Percentiles rank a stretch among this genome's conserved stretches.
These are phyloP conservation scores for Poteriospumella lacustris DNA, from an alignment of 108 stramenopile genomes.

Conservation along the genomic window DNA sequence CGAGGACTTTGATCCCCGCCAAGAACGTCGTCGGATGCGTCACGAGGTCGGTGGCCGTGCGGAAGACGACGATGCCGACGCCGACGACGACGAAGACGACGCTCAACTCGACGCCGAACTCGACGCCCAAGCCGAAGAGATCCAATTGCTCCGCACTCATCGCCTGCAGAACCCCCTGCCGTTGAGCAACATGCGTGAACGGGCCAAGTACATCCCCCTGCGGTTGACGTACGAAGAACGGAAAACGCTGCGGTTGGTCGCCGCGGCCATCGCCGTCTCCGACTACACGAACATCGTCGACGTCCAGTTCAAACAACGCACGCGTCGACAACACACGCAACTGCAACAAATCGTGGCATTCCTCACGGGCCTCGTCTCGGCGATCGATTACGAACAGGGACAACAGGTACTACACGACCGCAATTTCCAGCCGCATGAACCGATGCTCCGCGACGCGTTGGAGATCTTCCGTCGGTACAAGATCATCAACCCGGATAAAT, in stretches of 20 bases:
- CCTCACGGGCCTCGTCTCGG: constrained; percentile 60
- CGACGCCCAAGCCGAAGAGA: not conserved
- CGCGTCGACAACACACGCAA: constrained; percentile 40
- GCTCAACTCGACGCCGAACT: not conserved
- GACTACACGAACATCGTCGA: constrained; percentile 65
- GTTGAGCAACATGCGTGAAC: too few species aligned
- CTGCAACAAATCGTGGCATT: constrained; percentile 55
- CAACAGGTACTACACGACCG: constrained; percentile 45
- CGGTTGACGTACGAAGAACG: constrained; percentile 61
- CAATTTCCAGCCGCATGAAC: constrained; percentile 32
- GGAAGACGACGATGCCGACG: not conserved
- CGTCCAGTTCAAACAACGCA: constrained; percentile 30
- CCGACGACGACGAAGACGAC: not conserved
- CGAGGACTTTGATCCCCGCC: not conserved
- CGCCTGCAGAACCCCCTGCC: too few species aligned
- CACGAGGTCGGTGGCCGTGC: not conserved
- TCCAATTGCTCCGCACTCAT: too few species aligned
- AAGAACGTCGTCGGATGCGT: not conserved
- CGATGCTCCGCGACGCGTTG: constrained; percentile 51
- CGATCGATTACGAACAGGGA: constrained; percentile 59
- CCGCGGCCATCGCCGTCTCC: constrained; percentile 59
- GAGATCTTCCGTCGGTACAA: constrained; percentile 72
- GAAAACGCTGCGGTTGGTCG: constrained; percentile 62
- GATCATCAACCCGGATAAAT: constrained; percentile 79
- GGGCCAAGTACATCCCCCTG: constrained; percentile 69